Conservation (phyloP, 306 rosid species). For the Spatholobus suberectus region DNA sequence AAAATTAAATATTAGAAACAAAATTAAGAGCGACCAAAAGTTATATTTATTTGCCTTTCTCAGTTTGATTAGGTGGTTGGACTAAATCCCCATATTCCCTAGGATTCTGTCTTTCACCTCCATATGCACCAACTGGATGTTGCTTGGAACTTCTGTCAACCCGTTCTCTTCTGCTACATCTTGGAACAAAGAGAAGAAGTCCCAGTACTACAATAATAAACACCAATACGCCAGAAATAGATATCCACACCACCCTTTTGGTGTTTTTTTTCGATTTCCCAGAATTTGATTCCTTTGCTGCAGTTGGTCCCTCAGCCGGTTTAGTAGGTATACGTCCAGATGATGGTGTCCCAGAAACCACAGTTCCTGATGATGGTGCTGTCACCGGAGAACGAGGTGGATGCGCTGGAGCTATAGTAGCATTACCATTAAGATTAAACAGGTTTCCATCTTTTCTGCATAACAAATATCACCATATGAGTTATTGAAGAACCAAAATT, state of each 20-base stretch:
- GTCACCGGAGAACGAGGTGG: constrained; percentile 57
- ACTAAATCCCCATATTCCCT: constrained; percentile 52
- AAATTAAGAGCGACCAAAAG: constrained; percentile 27
- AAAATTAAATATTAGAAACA: constrained; percentile 26
- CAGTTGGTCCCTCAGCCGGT: constrained; percentile 70
- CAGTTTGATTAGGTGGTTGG: constrained; percentile 58
- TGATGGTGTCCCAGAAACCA: constrained; percentile 54
- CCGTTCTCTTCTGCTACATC: constrained; percentile 59
- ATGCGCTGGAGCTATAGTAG: constrained; percentile 60
- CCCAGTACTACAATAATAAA: constrained; percentile 63
- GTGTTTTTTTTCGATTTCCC: constrained; percentile 55
- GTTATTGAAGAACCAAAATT: constrained; percentile 33
- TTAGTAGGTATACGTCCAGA: constrained; percentile 59
- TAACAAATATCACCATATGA: constrained; percentile 32
- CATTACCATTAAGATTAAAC: constrained; percentile 54
- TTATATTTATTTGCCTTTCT: constrained; percentile 60
- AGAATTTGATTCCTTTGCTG: constrained; percentile 59
- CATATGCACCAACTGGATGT: constrained; percentile 70
- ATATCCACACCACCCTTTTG: constrained; percentile 76
- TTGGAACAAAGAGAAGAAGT: constrained; percentile 67
- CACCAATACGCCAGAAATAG: constrained; percentile 62
- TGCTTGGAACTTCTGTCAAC: constrained; percentile 60
- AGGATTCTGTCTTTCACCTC: constrained; percentile 64
- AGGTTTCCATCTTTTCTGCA: constrained; percentile 91
- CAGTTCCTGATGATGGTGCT: constrained; percentile 55